Evolutionary conservation across 306 rosid genomes (phyloP), one percentile per base, ranked within the genome.

Genomic region (Vicia sativa): DNA sequence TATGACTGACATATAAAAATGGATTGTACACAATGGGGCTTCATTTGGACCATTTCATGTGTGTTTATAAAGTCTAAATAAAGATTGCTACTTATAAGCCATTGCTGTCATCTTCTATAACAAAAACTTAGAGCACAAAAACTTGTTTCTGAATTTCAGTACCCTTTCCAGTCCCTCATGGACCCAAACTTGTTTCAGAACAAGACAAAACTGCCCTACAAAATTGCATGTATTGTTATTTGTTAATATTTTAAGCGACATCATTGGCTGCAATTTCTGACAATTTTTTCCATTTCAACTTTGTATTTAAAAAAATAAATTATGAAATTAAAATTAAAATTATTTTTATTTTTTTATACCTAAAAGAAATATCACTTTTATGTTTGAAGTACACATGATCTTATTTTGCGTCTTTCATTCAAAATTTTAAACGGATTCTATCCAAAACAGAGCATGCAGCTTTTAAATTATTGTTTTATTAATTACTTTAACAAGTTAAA

Each of bases 361-460:
- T 6, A 56, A 83, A 85, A 79, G 80, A 88, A 75, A 79, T 67
- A 55, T 19, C 49, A 42, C 89, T 81, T 81, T 81, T 79, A 78
- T 75, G 81, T 57, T 21, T 21, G 12, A 23, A 52, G 58, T 52
- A 52, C 31, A 83, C 72, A 81, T 43, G 59, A 48, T 56, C 50
- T 70, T 65, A 54, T 65, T 79, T 76, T 26, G 38, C 61, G 53
- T 70, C 64, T 63, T 54, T 77, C 62, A 14, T 11, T 70, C 73
- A 46, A 56, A 59, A 71, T 11, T 72, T 77, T 46, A 60, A 71
- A 56, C 46, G 37, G 71, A 11, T 37, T 73, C 69, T 55, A 63
- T 82, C 60, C 66, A 34, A 28, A 71, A 66, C 69, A 74, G 54
- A 76, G 42, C 43, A 79, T 80, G 69, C 84, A 76, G 82, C 81